Base-by-base conservation (phyloP, 2,329 filamentous ascomycete genomes). In the Neopestalotiopsis sp. region DNA sequence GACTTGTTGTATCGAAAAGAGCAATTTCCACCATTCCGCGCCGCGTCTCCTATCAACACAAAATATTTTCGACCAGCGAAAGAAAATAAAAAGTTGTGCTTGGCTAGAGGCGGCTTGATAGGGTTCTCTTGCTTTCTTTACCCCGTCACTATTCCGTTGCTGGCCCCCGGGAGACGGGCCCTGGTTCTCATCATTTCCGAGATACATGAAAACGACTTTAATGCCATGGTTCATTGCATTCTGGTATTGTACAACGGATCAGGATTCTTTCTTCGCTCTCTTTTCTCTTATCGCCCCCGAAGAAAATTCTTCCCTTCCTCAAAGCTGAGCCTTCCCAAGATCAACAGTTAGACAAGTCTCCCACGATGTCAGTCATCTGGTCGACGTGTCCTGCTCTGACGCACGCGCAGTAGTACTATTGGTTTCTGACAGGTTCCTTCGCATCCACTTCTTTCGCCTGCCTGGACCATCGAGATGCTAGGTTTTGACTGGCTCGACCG, bases 191-290 rank as follows among this genome's bases (percentile, higher is more conserved):
- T 66, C 49, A 56, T 66, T 57, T 66, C 45, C 45, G 49, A 66
- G 63, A 45, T 58, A 66, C 63, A 66, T 58, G 42, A 66, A 56
- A 38, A 49, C 34, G 63, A 66, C 63, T 66, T 56, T 38, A 17
- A n/a, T 12, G 14, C 14, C 49, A 56, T n/a, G 62, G 34, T 14
- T 12, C 17, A 17, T 65, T 38, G 17, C 42, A 38, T 38, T 38
- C 34, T 38, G 34, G 34, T 38, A 38, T 7, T 38, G 45, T 17
- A 52, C 45, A 52, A 24, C 45, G 20, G 45, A 52, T 52, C 6
- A 10, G 17, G 17, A 28, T 28, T 28, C 9, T 24, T 10, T 52
- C 24, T 52, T 24, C 9, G 17, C 9, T 52, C 45, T 20, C 20
- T n/a, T 20, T 52, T 6, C 17, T 17, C n/a, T 20, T n/a, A 20